Evolutionary conservation across 2,329 filamentous ascomycete species (phyloP).

Genomic region (Aspergillus sp.): DNA sequence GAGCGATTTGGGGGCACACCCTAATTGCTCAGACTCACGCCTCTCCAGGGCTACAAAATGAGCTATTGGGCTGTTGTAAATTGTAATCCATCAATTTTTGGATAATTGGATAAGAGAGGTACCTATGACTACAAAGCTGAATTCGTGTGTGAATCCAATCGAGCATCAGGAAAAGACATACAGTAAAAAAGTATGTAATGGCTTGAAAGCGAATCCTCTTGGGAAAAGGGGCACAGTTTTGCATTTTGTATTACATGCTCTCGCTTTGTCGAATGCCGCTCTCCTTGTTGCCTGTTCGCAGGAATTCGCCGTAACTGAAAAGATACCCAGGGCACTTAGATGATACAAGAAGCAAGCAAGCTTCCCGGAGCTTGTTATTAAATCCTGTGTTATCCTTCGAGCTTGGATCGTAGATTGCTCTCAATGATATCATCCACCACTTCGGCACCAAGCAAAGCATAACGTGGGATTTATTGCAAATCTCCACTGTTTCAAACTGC

Average conservation of each 20-base stretch:
- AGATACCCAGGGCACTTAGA: background rate
- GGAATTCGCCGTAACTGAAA: background rate
- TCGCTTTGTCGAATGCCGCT: background rate
- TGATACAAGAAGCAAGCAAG: background rate
- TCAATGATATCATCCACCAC: constrained; percentile 1
- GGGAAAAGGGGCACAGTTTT: background rate
- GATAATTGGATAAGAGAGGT: too few species aligned
- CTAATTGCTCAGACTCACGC: too few species aligned
- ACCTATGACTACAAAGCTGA: too few species aligned
- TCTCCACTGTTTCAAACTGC: background rate
- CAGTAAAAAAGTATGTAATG: too few species aligned
- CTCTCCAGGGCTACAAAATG: too few species aligned
- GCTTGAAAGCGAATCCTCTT: background rate
- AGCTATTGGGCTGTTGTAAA: too few species aligned
- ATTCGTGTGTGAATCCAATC: too few species aligned
- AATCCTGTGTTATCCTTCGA: background rate
- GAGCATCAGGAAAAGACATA: too few species aligned
- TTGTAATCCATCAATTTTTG: too few species aligned
- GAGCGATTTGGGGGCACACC: too few species aligned
- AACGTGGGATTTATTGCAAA: background rate
- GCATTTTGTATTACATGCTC: background rate
- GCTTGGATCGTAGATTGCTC: background rate
- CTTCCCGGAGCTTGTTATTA: background rate
- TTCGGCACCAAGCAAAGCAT: constrained; percentile 6
- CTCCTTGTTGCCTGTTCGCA: background rate